A percentile compares a stretch with the other conserved stretches of the same genome.
These are phyloP conservation scores for Fraxinus pennsylvanica DNA, from an alignment of 257 asterid species.

Conservation along the genomic window DNA sequence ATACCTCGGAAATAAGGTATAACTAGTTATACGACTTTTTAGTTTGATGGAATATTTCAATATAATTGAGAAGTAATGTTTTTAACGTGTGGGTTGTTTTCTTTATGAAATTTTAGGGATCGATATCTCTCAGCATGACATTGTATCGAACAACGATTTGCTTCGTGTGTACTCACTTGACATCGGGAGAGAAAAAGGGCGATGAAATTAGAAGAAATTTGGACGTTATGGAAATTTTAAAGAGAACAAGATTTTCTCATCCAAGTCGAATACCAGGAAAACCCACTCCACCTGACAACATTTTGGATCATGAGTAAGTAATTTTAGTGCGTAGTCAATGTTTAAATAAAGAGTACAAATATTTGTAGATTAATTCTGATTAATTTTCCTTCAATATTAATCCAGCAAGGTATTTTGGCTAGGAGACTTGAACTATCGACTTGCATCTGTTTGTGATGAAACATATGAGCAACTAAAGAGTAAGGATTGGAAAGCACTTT, in stretches of 20 bases:
- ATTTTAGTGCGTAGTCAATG: not conserved
- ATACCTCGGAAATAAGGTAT: constrained; percentile 65
- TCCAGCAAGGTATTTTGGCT: constrained; percentile 85
- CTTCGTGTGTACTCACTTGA: constrained; percentile 87
- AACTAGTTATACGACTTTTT: not conserved
- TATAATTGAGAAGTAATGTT: not conserved
- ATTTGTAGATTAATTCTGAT: not conserved
- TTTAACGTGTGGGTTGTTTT: too few species aligned
- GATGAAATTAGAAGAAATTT: constrained; percentile 60
- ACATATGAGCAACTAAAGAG: constrained; percentile 48
- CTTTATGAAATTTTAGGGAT: constrained; percentile 43
- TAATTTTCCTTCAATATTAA: not conserved
- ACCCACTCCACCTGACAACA: constrained; percentile 38
- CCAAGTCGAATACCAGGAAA: constrained; percentile 26
- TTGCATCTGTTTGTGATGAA: constrained; percentile 45
- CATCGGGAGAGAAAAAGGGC: constrained; percentile 78
- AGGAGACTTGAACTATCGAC: constrained; percentile 92
- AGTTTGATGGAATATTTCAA: not conserved
- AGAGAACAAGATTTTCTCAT: constrained; percentile 57
- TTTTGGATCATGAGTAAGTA: constrained; percentile 74
- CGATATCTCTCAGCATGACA: constrained; percentile 75
- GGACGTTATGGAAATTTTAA: constrained; percentile 69
- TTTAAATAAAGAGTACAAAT: not conserved
- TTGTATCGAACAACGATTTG: constrained; percentile 53
- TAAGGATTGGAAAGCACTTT: constrained; percentile 69